Evolutionary conservation across 768 basidiomycete species (phyloP).

Genomic region (Boletus patriciae): DNA sequence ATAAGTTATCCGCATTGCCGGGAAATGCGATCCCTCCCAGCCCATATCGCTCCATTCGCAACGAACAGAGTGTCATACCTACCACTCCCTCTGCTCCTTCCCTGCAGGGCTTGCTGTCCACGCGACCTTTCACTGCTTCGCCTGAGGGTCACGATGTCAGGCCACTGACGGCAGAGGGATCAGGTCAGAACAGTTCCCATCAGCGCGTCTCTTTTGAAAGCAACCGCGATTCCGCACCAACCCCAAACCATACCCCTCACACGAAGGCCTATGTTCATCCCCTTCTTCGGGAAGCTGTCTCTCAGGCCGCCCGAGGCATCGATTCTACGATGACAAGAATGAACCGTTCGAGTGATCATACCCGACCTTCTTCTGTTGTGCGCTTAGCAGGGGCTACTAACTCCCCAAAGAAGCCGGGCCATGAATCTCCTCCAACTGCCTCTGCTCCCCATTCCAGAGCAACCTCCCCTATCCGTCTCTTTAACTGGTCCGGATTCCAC

Average conservation of each 20-base stretch:
- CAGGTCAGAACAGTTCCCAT: conserved; percentile 46
- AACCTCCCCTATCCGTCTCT: conserved; percentile 58
- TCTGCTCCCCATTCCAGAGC: conserved; percentile 42
- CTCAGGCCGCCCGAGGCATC: conserved; percentile 7
- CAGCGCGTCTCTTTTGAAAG: conserved; percentile 56
- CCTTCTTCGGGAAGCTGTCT: conserved; percentile 18
- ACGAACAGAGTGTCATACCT: conserved; percentile 38
- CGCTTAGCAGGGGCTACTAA: conserved; percentile 5
- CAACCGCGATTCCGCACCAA: conserved; percentile 38
- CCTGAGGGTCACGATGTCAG: conserved; percentile 15
- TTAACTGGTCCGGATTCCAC: conserved; percentile 55
- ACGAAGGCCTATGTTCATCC: conserved; percentile 36
- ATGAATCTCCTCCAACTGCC: conserved; percentile 27
- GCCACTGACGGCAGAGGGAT: conserved; percentile 37
- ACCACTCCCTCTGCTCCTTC: conserved; percentile 44
- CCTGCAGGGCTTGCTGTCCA: conserved; percentile 27
- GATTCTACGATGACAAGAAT: conserved; percentile 12
- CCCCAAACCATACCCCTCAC: conserved; percentile 30
- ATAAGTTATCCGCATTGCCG: conserved; percentile 44
- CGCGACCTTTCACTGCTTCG: conserved; percentile 21
- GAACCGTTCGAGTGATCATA: conserved; percentile 8
- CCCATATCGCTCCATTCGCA: conserved; percentile 36
- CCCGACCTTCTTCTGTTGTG: conserved; percentile 5
- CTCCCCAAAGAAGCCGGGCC: conserved; percentile 22
- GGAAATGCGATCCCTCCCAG: conserved; percentile 36